Conservation (phyloP, 495 filamentous ascomycete genomes). For the Usnea hakonensis region DNA sequence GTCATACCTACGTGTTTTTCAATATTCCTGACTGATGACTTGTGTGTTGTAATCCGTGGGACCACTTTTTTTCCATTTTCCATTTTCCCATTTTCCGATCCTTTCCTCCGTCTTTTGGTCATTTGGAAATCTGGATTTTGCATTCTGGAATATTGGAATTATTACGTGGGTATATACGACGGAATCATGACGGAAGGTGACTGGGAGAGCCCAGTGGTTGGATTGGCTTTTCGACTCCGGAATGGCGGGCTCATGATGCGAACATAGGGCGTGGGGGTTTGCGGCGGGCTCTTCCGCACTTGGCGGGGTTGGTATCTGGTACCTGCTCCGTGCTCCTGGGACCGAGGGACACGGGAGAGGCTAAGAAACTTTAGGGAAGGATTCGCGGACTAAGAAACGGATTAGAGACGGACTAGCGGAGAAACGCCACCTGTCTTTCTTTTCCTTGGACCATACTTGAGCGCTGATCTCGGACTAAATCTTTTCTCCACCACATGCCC, state of each 20-base stretch:
- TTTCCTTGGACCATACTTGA: no score
- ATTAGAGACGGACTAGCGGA: no score
- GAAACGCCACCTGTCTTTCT: constrained; percentile 8
- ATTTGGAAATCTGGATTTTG: neutral
- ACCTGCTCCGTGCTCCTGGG: no score
- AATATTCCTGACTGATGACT: no score
- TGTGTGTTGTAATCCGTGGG: no score
- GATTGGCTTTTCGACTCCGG: constrained; percentile 9
- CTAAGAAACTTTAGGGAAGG: no score
- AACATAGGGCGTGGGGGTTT: constrained; percentile 11
- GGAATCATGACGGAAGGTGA: neutral
- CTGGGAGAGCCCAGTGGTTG: neutral
- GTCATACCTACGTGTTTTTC: no score
- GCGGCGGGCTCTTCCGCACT: constrained; percentile 11
- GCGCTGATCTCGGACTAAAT: constrained; percentile 6
- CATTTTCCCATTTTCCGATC: no score
- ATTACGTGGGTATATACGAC: neutral
- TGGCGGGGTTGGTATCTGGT: neutral
- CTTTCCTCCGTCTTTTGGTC: neutral
- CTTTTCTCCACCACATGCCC: neutral
- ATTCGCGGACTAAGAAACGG: no score
- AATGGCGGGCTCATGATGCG: constrained; percentile 10
- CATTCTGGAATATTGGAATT: neutral
- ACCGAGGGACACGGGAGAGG: no score
- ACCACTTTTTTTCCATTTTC: no score